Evolutionary conservation across 2,329 filamentous ascomycete genomes (phyloP), one percentile per base, ranked within the genome.

Genomic region (Arachnomyces sp.): DNA sequence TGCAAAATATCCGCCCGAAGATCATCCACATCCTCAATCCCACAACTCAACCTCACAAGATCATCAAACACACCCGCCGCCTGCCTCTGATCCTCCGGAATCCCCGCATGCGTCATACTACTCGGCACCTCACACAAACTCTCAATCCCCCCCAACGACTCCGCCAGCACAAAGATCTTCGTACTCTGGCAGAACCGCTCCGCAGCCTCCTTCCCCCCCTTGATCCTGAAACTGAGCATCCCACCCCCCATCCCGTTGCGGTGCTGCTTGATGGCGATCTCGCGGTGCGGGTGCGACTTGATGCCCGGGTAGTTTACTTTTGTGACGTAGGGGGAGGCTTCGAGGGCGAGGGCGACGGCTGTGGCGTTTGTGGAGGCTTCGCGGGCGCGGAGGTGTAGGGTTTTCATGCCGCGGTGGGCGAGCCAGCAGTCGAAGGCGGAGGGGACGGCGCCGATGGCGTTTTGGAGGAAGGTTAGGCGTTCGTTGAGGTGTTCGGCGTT

Each of bases 381-480:
- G 47, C 84, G 79, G 7, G 86, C 90, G 54, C 92, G 84, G 35
- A 98, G 76, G 66, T 98, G 92, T 31, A 98, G 77, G 3, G 92
- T 98, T 75, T 98, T 98, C 52, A 95, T 76, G 52, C 92, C 92
- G 49, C 92, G 82, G 70, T 98, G 92, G 36, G 92, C 92, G 48
- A 98, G 84, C 92, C 92, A 98, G 69, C 82, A 88, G 73, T 98
- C 92, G 59, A 98, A 98, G 31, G 92, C 76, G 1, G 86, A 93
- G 38, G 92, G 92, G 3, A 98, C 84, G 46, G 90, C 90, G 47
- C 92, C 92, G 52, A 95, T 94, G 52, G 92, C 92, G 68, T 98
- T 98, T 64, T 98, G 92, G 30, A 98, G 76, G 73, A 96, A 98
- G 38, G 78, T 72, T 15, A 98, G 77, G 31, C 85, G 80, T 47